Evolutionary conservation across 306 rosid species (phyloP).

Genomic region (Prunus campanulata): DNA sequence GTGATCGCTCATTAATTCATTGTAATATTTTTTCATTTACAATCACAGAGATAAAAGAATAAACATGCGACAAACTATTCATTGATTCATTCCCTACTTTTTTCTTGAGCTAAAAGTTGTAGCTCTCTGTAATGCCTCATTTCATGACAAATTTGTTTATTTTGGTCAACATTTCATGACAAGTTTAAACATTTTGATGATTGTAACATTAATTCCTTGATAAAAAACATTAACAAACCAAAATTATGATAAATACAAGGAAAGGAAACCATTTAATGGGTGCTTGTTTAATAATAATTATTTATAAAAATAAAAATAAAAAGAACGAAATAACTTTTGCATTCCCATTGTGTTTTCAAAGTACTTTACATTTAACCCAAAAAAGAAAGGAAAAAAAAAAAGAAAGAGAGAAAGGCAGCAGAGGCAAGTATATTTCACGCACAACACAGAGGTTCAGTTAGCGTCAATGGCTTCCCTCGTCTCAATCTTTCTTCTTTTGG

Average conservation of each 20-base stretch:
- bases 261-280: too few species aligned
- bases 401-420: neutral
- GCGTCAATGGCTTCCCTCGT: conserved; percentile 40
- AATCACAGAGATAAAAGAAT: neutral
- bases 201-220: too few species aligned
- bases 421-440: neutral
- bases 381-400: too few species aligned
- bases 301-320: too few species aligned
- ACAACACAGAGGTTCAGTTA: neutral
- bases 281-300: too few species aligned
- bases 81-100: neutral
- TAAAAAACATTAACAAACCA: too few species aligned
- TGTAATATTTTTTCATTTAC: neutral
- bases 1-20: neutral
- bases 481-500: conserved; percentile 32
- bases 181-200: neutral
- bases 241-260: too few species aligned
- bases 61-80: neutral
- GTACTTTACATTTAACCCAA: neutral
- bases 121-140: neutral
- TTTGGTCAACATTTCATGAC: too few species aligned
- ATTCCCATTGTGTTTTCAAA: neutral
- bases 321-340: too few species aligned
- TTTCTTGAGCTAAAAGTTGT: neutral
- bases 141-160: too few species aligned